These are phyloP conservation scores for Zygotorulaspora florentina DNA, from an alignment of 805 yeast genomes.

Conservation along the genomic window DNA sequence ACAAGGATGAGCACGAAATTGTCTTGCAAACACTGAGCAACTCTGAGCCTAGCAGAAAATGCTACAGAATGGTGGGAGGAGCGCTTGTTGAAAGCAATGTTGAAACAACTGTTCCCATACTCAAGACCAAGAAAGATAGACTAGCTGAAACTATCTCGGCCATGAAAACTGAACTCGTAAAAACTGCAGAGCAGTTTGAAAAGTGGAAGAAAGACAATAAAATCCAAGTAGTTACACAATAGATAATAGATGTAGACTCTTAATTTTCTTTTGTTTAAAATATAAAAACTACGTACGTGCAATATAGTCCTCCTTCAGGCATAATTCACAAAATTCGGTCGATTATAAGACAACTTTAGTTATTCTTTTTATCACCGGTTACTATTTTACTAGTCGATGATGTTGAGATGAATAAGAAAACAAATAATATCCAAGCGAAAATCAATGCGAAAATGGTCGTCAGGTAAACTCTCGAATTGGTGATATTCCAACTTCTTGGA, in stretches of 20 bases:
- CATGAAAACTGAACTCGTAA: slow-evolving; percentile 30
- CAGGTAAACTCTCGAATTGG: slow-evolving; percentile 90
- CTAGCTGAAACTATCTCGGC: slow-evolving; percentile 30
- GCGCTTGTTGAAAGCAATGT: slow-evolving; percentile 81
- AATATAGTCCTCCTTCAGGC: neutral
- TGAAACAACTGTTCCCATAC: slow-evolving; percentile 63
- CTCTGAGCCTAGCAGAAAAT: slow-evolving; percentile 60
- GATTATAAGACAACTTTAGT: slow-evolving; percentile 5
- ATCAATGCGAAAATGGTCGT: slow-evolving; percentile 67
- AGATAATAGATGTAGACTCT: neutral
- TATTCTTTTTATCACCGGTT: slow-evolving; percentile 21
- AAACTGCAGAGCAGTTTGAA: slow-evolving; percentile 32
- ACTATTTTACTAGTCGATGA: slow-evolving; percentile 15
- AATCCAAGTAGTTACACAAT: slow-evolving; percentile 34
- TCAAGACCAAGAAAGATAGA: slow-evolving; percentile 54
- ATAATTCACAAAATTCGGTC: neutral
- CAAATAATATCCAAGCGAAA: slow-evolving; percentile 71
- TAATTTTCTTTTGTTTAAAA: neutral
- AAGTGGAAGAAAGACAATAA: slow-evolving; percentile 36
- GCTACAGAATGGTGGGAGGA: slow-evolving; percentile 92
- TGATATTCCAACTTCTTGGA: slow-evolving; percentile 86
- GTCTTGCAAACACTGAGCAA: slow-evolving; percentile 55
- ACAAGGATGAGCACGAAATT: slow-evolving; percentile 45
- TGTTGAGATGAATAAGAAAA: slow-evolving; percentile 49
- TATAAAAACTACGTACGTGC: neutral